Base-by-base conservation (phyloP, 306 rosid genomes). In the Macrotyloma uniflorum region DNA sequence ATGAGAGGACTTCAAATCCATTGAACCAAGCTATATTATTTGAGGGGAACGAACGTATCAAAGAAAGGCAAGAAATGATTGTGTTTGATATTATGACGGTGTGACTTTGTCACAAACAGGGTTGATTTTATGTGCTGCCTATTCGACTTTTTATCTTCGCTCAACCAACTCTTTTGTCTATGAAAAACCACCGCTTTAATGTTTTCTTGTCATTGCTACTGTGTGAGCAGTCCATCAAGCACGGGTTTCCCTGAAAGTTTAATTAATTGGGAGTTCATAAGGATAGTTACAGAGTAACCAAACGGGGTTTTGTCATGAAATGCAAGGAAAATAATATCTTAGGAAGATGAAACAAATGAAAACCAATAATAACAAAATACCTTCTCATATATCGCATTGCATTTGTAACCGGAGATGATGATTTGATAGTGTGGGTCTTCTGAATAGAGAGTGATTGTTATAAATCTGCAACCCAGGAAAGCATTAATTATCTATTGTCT, bases 151-250 rank as follows among this genome's bases (percentile, higher is more conserved):
- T 40, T 63, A 42, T 54, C 59, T 63, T 51, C 26, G 38, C 78
- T 82, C 74, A 94, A 75, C 98, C 98, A 59, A 92, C 97, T 76
- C 91, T 89, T 55, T 94, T 90, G 85, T 94, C 98, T 15, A 91
- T 90, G 88, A 94, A 94, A 76, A 92, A 92, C 98, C 98, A 92
- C 85, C 91, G 85, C 88, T 92, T 94, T 86, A 92, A 75, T 53
- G 97, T 88, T 82, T 87, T 90, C 75, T 89, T 90, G 90, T 89
- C 97, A 87, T 88, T 77, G 83, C 90, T 90, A 78, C 67, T 87
- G 74, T 87, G 88, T 74, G 83, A 83, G 90, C 87, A 81, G 88
- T 93, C 93, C 97, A 94, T 92, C 90, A 88, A 90, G 89, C 84
- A 72, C 51, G 4, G 77, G 77, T 70, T 87, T 73, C 92, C 86